Conservation (phyloP, 2,329 filamentous ascomycete genomes). For the Penicillium sp. region DNA sequence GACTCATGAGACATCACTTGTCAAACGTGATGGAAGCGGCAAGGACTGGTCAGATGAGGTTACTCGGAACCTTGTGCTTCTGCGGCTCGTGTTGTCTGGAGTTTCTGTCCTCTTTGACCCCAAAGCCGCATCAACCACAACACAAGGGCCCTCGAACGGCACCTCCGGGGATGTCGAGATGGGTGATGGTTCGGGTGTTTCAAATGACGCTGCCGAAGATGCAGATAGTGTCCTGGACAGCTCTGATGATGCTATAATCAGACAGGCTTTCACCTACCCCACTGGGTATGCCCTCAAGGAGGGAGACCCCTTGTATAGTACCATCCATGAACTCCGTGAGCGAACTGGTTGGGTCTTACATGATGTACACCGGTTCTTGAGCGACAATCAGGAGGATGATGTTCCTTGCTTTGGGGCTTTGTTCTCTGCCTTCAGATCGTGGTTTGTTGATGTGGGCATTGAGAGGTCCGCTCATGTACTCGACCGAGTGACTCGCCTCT, state of each 20-base stretch:
- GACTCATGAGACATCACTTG: constrained; percentile 75
- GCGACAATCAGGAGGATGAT: constrained; percentile 84
- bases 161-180: constrained; percentile 47
- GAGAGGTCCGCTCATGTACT: constrained; percentile 92
- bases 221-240: constrained; percentile 55
- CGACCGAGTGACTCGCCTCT: constrained; percentile 79
- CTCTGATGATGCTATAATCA: constrained; percentile 61
- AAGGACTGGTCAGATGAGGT: constrained; percentile 99
- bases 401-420: constrained; percentile 91
- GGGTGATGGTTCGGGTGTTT: constrained; percentile 41
- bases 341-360: constrained; percentile 77
- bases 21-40: constrained; percentile 89
- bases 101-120: constrained; percentile 88
- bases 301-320: constrained; percentile 64
- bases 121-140: constrained; percentile 61
- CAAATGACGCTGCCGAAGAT: constrained; percentile 34
- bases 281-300: constrained; percentile 77
- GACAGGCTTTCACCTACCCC: constrained; percentile 82
- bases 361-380: constrained; percentile 79
- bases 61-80: constrained; percentile 79
- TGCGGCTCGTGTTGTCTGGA: constrained; percentile 86
- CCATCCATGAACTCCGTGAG: constrained; percentile 77
- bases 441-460: constrained; percentile 97
- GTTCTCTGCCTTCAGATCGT: constrained; percentile 88
- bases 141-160: constrained; percentile 38